Evolutionary conservation across 768 basidiomycete species (phyloP).

Genomic region (Suillus variegatus): DNA sequence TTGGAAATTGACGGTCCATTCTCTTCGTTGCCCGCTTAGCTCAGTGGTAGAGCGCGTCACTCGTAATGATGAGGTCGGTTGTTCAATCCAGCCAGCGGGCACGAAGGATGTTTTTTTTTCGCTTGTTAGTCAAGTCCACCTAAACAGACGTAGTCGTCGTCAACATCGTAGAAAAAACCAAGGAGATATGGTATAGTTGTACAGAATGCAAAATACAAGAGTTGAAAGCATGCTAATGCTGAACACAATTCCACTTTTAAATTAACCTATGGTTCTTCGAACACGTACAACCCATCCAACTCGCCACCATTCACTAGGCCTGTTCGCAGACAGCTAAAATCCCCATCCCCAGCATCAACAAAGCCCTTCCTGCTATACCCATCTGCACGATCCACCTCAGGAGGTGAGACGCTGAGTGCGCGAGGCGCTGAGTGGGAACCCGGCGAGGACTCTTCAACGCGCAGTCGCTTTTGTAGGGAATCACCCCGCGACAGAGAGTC

Average conservation of each 20-base stretch:
- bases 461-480: conserved; percentile 28
- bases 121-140: too few species aligned
- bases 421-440: conserved; percentile 8
- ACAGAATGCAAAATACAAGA: conserved; percentile 11
- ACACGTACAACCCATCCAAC: conserved; percentile 33
- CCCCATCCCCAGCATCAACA: conserved; percentile 17
- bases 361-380: conserved; percentile 10
- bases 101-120: conserved; percentile 6
- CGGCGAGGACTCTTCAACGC: conserved; percentile 20
- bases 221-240: conserved; percentile 6
- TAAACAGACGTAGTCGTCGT: background rate
- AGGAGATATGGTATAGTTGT: conserved; percentile 11
- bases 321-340: conserved; percentile 20
- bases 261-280: conserved; percentile 19
- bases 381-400: conserved; percentile 7
- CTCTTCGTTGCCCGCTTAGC: conserved; percentile 21
- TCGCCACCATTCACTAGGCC: conserved; percentile 33
- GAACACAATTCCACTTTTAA: conserved; percentile 6
- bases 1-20: background rate
- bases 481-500: conserved; percentile 16
- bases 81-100: conserved; percentile 48
- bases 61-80: conserved; percentile 45
- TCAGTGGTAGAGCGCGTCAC: conserved; percentile 38
- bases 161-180: background rate
- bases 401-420: conserved; percentile 20